These are phyloP conservation scores for Penicillium steckii DNA, from an alignment of 495 filamentous ascomycete species.

Conservation along the genomic window DNA sequence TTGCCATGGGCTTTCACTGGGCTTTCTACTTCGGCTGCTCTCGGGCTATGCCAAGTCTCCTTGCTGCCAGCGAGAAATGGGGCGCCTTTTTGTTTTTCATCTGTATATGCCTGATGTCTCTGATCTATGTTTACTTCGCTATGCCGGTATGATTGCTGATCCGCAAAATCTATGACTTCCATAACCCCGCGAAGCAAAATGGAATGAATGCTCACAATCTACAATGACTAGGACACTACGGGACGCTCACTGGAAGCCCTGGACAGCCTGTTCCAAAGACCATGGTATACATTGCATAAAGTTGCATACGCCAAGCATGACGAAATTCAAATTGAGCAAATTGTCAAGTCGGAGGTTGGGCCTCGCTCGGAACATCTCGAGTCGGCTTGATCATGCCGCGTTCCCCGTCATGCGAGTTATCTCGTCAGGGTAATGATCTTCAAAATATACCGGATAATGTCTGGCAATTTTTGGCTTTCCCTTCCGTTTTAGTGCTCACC, in stretches of 20 bases:
- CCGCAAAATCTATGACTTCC: not conserved
- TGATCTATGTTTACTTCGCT: conserved; percentile 25
- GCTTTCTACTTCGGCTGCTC: conserved; percentile 62
- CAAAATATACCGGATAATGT: too few relatives aligned
- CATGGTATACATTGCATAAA: conserved; percentile 22
- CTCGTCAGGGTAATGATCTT: not conserved
- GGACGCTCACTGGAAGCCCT: conserved; percentile 22
- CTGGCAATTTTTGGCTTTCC: too few relatives aligned
- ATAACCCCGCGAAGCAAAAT: too few relatives aligned
- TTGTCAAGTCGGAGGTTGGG: conserved; percentile 4
- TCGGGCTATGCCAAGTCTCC: conserved; percentile 42
- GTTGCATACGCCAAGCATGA: conserved; percentile 16
- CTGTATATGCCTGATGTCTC: conserved; percentile 18
- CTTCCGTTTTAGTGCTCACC: too few relatives aligned
- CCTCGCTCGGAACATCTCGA: conserved; percentile 2
- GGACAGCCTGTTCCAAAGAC: conserved; percentile 19
- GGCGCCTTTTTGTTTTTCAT: conserved; percentile 25
- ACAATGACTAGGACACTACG: conserved; percentile 18
- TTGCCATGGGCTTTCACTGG: conserved; percentile 52
- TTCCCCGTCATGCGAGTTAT: not conserved
- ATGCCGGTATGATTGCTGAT: conserved; percentile 18
- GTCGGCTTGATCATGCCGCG: conserved; percentile 1
- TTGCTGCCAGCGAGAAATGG: conserved; percentile 20
- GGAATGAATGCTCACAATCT: not conserved
- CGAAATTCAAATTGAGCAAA: conserved; percentile 10